Percentiles rank a stretch among this genome's conserved stretches.
These are phyloP conservation scores for Malus hybrid DNA, from an alignment of 331 rosid species.

Conservation along the genomic window DNA sequence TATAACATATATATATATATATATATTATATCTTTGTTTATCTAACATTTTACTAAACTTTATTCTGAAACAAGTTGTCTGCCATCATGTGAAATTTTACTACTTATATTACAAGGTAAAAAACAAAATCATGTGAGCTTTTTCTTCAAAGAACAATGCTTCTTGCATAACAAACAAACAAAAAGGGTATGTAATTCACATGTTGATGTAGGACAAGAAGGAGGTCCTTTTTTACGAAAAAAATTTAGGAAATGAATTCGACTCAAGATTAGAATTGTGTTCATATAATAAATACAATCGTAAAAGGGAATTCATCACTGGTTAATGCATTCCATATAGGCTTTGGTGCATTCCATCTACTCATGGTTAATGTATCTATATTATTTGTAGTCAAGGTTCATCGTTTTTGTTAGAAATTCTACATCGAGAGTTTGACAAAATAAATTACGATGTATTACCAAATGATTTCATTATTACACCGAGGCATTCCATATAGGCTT, in stretches of 20 bases:
- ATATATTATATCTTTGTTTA: too few species aligned
- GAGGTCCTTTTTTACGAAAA: background rate
- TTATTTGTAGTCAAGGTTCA: too few species aligned
- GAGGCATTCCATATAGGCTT: too few species aligned
- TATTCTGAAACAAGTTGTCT: constrained; percentile 4
- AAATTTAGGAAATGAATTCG: background rate
- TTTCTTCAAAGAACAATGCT: background rate
- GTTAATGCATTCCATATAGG: too few species aligned
- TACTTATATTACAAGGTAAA: background rate
- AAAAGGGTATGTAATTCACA: background rate
- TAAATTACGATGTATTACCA: too few species aligned
- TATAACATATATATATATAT: too few species aligned
- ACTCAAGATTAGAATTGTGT: background rate
- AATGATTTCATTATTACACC: too few species aligned
- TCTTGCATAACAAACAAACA: background rate
- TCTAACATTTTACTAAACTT: background rate
- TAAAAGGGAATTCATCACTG: too few species aligned
- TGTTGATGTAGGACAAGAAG: background rate
- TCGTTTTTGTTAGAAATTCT: too few species aligned
- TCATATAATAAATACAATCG: background rate
- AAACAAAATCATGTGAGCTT: background rate
- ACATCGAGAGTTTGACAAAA: too few species aligned
- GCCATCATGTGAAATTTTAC: constrained; percentile 30
- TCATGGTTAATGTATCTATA: too few species aligned
- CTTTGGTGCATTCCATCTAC: too few species aligned